Evolutionary conservation across 2,329 filamentous ascomycete genomes (phyloP), one percentile per base, ranked within the genome.

Genomic region (Penicillium sp.): DNA sequence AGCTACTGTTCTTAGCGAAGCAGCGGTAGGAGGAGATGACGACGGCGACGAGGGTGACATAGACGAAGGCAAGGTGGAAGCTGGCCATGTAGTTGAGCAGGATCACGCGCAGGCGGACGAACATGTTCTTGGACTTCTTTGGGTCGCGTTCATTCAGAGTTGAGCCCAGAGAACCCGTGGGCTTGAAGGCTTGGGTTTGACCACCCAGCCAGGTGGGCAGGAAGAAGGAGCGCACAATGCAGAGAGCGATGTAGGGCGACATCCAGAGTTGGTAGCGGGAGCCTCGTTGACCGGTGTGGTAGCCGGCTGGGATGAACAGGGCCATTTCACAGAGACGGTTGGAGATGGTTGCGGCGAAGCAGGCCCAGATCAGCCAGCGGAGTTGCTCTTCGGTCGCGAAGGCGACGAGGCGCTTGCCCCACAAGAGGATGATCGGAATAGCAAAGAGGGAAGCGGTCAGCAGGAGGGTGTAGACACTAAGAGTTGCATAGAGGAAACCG

Each of bases 171-270:
- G 78, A 81, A 4, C 81, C 81, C 1, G 80, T 81, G 0, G 80
- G 75, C 59, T 78, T 79, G 69, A 83, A 83, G 19, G 76, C 78
- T 62, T 78, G 75, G 0, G 74, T 65, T 59, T 79, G 72, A 19
- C 79, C 80, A 15, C 80, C 81, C 15, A 83, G 74, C 79, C 79
- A 82, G 7, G 61, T 73, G 24, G 79, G 79, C 3, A 82, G 69
- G 13, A 81, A 57, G 58, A 82, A 82, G 1, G 78, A 74, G 3
- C 78, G 77, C 45, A 81, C 65, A 47, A 82, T 75, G 57, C 75
- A 78, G 10, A 80, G 69, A 0, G 78, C 77, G 52, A 81, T 78
- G 64, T 81, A 83, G 0, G 79, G 79, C 6, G 79, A 74, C 79
- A 82, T 82, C 79, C 80, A 83, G 26, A 82, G 69, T 63, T 80